Evolutionary conservation across 176 grass and related monocot species (phyloP).

Genomic region (Stipa capillata): DNA sequence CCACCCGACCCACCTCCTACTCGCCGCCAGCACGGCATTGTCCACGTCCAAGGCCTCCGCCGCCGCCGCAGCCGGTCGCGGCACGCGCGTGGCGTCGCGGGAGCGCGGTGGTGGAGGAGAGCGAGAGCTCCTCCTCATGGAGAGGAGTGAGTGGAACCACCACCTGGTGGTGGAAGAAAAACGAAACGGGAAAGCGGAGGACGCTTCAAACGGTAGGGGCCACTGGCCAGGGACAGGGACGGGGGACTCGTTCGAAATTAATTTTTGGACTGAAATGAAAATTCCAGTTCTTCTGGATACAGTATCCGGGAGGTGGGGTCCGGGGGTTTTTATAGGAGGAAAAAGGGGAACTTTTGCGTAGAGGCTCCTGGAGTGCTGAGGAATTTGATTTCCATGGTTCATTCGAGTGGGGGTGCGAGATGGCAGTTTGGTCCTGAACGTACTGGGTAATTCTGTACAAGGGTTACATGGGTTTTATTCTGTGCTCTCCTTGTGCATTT

Average conservation of each 20-base stretch:
- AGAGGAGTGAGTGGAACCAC: not conserved
- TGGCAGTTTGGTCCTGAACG: not conserved
- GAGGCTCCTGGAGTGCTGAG: not conserved
- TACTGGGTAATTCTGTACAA: not conserved
- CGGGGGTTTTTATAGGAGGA: not conserved
- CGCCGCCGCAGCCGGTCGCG: not conserved
- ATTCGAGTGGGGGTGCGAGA: not conserved
- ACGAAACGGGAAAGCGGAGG: not conserved
- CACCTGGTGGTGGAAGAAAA: not conserved
- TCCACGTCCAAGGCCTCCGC: not conserved
- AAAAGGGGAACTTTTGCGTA: not conserved
- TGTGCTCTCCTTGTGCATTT: too few relatives aligned
- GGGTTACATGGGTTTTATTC: too few relatives aligned
- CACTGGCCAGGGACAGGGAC: too few relatives aligned
- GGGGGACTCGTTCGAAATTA: not conserved
- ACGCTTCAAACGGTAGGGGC: not conserved
- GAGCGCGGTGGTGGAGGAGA: not conserved
- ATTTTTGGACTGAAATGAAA: not conserved
- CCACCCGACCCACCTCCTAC: conserved; percentile 39
- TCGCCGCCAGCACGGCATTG: not conserved
- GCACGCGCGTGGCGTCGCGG: not conserved
- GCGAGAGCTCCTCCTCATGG: not conserved
- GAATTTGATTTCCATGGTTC: not conserved
- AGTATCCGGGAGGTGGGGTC: not conserved
- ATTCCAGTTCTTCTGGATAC: not conserved